phyloP scores from a whole-genome alignment of 1,284 basidiomycete species.

The Stereum hirsutum region DNA sequence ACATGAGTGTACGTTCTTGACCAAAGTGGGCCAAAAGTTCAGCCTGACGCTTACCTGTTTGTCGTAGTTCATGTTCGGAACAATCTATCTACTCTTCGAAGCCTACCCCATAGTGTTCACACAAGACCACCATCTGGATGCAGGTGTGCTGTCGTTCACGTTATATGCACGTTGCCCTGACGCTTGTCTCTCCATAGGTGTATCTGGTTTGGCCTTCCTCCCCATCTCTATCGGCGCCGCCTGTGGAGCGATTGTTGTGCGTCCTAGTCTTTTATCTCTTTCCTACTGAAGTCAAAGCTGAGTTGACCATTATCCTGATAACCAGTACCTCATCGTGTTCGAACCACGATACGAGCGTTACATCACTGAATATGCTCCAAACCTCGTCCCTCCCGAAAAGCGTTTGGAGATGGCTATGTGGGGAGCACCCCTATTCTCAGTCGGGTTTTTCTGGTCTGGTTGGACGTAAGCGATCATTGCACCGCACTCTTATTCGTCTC shows the following conservation, averaged over 20 bases:
- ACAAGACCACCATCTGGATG: conserved; percentile 39
- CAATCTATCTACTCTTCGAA: conserved; percentile 52
- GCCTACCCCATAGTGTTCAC: conserved; percentile 52
- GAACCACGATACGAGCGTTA: conserved; percentile 43
- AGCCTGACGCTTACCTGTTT: no score
- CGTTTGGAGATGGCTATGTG: conserved; percentile 46
- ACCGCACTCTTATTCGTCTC: no score
- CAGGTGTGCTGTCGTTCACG: conserved; percentile 20
- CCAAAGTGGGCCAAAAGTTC: no score
- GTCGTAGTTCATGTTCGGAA: conserved; percentile 49
- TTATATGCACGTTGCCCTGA: no score
- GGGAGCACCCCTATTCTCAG: conserved; percentile 45
- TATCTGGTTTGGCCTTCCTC: conserved; percentile 43
- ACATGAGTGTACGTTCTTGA: conserved; percentile 43
- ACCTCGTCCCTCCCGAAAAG: conserved; percentile 58
- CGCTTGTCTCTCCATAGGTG: conserved; percentile 30
- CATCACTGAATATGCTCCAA: conserved; percentile 34
- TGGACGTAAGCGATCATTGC: no score
- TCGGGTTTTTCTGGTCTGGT: conserved; percentile 63
- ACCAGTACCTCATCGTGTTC: conserved; percentile 40
- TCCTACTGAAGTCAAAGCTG: no score
- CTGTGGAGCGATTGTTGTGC: conserved; percentile 31
- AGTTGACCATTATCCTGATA: no score
- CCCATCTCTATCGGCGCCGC: conserved; percentile 47
- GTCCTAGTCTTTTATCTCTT: conserved; percentile 18